Conservation (phyloP, 139 green algal genomes). For the Pleodorina starrii region DNA sequence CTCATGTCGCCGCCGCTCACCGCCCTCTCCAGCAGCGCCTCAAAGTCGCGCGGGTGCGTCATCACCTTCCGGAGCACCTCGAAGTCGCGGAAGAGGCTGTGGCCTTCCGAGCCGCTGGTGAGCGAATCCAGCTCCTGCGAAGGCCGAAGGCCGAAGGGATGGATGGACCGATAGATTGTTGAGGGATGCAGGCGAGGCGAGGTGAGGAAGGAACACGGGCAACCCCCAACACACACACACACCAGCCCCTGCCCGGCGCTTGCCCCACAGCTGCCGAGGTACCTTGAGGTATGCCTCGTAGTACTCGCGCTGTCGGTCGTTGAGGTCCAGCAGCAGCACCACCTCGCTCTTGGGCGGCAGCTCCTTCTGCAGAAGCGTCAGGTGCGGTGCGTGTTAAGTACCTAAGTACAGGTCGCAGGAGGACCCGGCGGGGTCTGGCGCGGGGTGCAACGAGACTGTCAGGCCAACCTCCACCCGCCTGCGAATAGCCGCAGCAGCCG, state of each 20-base stretch:
- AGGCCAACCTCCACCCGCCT: no score
- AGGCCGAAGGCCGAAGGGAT: not conserved
- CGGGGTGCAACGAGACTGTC: no score
- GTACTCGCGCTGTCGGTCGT: slow-evolving; percentile 51
- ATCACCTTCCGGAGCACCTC: slow-evolving; percentile 44
- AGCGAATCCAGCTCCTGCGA: slow-evolving; percentile 6
- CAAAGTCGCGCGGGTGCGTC: slow-evolving; percentile 11
- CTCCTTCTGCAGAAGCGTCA: slow-evolving; percentile 22
- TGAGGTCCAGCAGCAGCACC: slow-evolving; percentile 63
- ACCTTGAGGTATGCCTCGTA: slow-evolving; percentile 56
- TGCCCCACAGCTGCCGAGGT: no score
- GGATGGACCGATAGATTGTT: no score
- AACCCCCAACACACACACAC: no score
- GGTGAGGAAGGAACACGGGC: no score
- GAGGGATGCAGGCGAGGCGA: no score
- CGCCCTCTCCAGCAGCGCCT: not conserved
- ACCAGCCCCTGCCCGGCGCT: no score
- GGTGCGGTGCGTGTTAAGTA: no score
- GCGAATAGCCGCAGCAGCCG: no score
- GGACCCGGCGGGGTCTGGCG: no score
- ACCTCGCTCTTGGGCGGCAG: slow-evolving; percentile 66
- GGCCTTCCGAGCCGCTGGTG: not conserved
- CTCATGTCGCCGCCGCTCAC: not conserved
- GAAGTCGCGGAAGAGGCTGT: slow-evolving; percentile 18
- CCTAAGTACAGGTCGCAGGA: no score